phyloP scores from a whole-genome alignment of 768 basidiomycete genomes.

The Hypholoma sublateritium region DNA sequence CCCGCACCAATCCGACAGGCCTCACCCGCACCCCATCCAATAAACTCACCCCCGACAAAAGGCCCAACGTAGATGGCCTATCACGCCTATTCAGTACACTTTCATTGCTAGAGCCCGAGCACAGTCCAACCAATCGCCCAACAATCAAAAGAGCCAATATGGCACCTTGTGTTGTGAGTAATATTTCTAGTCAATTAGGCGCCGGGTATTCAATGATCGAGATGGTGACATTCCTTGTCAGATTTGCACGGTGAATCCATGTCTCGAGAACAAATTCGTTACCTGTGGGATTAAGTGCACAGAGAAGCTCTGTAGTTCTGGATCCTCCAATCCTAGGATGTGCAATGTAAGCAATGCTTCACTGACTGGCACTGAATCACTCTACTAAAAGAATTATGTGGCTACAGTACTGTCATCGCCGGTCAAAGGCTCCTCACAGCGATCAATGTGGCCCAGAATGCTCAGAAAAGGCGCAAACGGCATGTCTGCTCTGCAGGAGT shows the following conservation, averaged over 20 bases:
- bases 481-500: conserved; percentile 17
- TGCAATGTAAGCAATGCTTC: conserved; percentile 12
- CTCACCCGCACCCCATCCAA: no score
- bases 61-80: no score
- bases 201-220: background rate
- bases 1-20: no score
- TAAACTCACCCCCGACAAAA: no score
- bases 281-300: conserved; percentile 15
- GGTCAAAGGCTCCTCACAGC: background rate
- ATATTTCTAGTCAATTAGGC: conserved; percentile 1
- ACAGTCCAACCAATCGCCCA: no score
- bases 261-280: conserved; percentile 2
- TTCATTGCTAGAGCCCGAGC: no score
- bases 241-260: background rate
- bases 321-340: conserved; percentile 12
- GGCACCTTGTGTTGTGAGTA: conserved; percentile 2
- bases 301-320: conserved; percentile 13
- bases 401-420: conserved; percentile 4
- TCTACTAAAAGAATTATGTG: no score
- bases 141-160: background rate
- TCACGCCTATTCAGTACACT: no score
- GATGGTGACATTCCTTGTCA: background rate
- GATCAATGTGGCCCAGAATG: conserved; percentile 14
- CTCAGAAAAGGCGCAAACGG: conserved; percentile 8
- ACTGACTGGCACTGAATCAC: background rate